These are phyloP conservation scores for Polytrichum commune DNA, from an alignment of 225 moss, liverwort and hornwort genomes.

Conservation along the genomic window DNA sequence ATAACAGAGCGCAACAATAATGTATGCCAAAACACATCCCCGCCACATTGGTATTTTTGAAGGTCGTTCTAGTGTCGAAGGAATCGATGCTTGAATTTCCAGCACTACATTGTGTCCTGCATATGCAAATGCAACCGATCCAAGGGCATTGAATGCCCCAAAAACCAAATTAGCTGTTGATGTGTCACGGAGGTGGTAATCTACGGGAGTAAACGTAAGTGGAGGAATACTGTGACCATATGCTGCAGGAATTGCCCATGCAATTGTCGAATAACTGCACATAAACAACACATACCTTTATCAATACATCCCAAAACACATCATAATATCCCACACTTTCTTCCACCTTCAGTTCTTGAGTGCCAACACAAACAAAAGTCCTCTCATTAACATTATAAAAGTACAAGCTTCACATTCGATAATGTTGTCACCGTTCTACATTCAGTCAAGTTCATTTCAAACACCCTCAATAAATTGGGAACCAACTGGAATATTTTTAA, in stretches of 20 bases:
- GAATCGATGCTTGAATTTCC: constrained; percentile 61
- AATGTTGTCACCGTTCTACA: too few relatives aligned
- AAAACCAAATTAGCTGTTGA: constrained; percentile 29
- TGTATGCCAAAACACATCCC: constrained; percentile 46
- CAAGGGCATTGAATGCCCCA: constrained; percentile 41
- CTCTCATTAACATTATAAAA: too few relatives aligned
- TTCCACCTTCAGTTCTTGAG: too few relatives aligned
- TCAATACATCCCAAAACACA: too few relatives aligned
- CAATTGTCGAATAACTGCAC: constrained; percentile 60
- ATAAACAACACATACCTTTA: background rate
- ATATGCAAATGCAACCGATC: constrained; percentile 50
- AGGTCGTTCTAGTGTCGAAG: constrained; percentile 39
- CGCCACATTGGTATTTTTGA: constrained; percentile 63
- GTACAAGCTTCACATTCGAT: too few relatives aligned
- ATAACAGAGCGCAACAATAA: constrained; percentile 55
- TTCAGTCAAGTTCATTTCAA: too few relatives aligned
- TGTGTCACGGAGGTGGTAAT: constrained; percentile 31
- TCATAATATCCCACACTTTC: too few relatives aligned
- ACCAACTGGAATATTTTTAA: too few relatives aligned
- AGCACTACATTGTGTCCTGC: constrained; percentile 65
- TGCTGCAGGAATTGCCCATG: constrained; percentile 35
- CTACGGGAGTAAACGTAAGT: background rate
- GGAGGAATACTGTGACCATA: constrained; percentile 38
- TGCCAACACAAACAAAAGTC: too few relatives aligned
- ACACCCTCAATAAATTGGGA: too few relatives aligned